These are phyloP conservation scores for Tolypocladium ophioglossoides DNA, from an alignment of 2,329 filamentous ascomycete species.

Conservation along the genomic window DNA sequence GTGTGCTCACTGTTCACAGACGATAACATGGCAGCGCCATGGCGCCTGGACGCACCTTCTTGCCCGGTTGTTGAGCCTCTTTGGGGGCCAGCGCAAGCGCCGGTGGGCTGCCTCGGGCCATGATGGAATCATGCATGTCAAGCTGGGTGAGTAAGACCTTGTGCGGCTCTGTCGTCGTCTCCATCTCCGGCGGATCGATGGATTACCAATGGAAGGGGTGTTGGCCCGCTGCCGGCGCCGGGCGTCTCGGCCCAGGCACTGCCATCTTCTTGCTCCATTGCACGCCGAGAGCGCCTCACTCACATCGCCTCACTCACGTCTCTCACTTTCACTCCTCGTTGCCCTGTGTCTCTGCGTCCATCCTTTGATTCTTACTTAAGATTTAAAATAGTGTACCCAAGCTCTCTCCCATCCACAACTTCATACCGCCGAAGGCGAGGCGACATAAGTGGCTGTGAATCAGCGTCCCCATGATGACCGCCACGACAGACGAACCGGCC, in stretches of 20 bases:
- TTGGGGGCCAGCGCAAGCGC: too few species aligned
- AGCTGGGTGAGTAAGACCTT: neutral
- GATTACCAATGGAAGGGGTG: neutral
- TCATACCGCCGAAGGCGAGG: neutral
- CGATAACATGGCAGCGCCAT: too few species aligned
- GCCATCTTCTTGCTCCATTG: neutral
- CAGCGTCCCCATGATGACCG: neutral
- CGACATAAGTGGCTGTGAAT: neutral
- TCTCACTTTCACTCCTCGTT: neutral
- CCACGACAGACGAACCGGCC: slow-evolving; percentile 18
- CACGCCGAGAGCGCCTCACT: neutral
- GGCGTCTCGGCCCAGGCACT: neutral
- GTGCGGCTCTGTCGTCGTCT: neutral
- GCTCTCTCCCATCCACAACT: neutral
- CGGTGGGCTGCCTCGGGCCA: too few species aligned
- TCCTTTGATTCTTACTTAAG: too few species aligned
- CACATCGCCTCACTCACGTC: neutral
- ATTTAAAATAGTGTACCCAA: neutral
- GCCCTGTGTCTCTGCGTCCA: neutral
- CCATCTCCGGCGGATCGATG: neutral
- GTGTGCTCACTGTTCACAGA: too few species aligned
- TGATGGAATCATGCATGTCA: neutral
- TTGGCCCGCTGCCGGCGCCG: neutral
- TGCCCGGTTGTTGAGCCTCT: too few species aligned
- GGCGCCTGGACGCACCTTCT: too few species aligned